Evolutionary conservation across 495 filamentous ascomycete species (phyloP).

Genomic region (Penicillium egyptiacum): DNA sequence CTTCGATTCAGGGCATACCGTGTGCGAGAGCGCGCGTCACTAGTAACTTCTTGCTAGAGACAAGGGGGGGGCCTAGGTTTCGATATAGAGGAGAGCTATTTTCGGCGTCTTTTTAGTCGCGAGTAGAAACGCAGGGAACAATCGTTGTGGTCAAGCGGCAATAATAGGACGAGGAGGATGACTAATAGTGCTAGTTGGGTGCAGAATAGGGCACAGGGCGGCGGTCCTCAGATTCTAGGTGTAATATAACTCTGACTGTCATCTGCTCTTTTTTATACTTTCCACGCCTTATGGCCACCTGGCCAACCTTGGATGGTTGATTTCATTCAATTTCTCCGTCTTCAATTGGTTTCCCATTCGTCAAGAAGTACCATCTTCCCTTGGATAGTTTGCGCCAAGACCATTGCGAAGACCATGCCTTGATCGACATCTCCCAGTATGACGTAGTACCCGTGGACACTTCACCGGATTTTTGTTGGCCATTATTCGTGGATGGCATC

Average conservation of each 20-base stretch:
- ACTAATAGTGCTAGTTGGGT: no score
- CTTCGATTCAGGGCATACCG: no score
- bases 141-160: no score
- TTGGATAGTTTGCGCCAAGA: constrained; percentile 4
- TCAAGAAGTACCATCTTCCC: background rate
- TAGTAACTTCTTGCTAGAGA: no score
- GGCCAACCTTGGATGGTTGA: background rate
- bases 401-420: background rate
- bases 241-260: background rate
- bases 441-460: constrained; percentile 18
- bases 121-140: no score
- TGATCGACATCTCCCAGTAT: constrained; percentile 29
- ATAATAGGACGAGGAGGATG: no score
- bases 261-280: background rate
- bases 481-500: background rate
- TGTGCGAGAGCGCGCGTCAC: no score
- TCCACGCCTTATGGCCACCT: background rate
- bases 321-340: background rate
- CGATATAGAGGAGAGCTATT: no score
- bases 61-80: no score
- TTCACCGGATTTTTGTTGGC: background rate
- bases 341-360: background rate
- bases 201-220: no score
- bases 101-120: no score
- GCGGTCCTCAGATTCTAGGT: no score